These are phyloP conservation scores for Colletotrichum abscissum DNA, from an alignment of 2,329 filamentous ascomycete species.

Conservation along the genomic window DNA sequence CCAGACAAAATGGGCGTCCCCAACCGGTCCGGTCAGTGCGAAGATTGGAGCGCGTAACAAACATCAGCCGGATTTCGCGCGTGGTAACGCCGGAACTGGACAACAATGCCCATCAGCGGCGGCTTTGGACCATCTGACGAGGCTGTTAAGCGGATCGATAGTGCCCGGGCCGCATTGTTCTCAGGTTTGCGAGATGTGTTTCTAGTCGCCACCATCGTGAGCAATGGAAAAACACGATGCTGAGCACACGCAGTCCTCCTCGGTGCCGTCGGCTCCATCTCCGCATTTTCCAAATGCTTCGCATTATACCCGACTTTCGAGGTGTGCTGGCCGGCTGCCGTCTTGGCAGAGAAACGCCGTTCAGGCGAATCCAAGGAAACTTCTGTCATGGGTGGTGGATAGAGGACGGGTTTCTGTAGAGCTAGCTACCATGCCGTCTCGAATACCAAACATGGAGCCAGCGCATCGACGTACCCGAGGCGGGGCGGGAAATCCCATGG, in stretches of 20 bases:
- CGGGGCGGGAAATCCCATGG: not conserved
- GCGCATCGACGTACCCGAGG: slow-evolving; percentile 3
- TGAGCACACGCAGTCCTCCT: slow-evolving; percentile 1
- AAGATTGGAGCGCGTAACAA: not conserved
- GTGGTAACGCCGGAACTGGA: not conserved
- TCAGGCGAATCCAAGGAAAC: slow-evolving; percentile 1
- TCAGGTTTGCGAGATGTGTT: not conserved
- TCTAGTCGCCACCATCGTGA: not conserved
- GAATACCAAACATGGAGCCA: not conserved
- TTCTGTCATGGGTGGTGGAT: not conserved
- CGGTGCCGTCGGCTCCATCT: slow-evolving; percentile 6
- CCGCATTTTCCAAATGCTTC: not conserved
- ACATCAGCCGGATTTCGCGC: slow-evolving; percentile 6
- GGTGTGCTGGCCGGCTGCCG: slow-evolving; percentile 10
- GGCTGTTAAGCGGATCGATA: not conserved
- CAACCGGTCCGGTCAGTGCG: slow-evolving; percentile 6
- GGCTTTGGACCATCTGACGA: not conserved
- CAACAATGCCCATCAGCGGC: not conserved
- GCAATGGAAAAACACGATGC: not conserved
- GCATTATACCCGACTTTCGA: slow-evolving; percentile 5
- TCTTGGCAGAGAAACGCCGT: slow-evolving; percentile 8
- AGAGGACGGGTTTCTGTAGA: not conserved
- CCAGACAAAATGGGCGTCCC: not conserved
- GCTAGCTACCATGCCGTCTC: not conserved
- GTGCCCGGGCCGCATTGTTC: not conserved